Conservation (phyloP, 2,329 filamentous ascomycete species). For the Calonectria pseudoturangicola region DNA sequence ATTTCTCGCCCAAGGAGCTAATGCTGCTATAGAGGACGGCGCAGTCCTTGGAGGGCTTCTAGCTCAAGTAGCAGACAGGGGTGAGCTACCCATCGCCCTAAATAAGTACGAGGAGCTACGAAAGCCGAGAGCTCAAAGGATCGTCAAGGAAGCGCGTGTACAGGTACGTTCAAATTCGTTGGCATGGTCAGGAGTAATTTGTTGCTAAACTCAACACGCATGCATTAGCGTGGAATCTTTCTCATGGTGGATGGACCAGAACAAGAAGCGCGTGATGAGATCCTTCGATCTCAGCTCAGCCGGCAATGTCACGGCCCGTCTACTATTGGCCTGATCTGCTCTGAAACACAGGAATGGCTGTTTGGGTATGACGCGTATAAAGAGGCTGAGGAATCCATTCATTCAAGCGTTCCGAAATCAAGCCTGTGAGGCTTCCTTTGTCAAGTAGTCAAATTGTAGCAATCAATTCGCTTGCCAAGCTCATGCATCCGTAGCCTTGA, state of each 20-base stretch:
- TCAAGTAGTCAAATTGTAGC: background rate
- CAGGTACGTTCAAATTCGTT: background rate
- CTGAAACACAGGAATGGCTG: conserved; percentile 3
- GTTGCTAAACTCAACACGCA: background rate
- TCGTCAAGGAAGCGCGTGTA: background rate
- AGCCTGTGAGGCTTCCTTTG: background rate
- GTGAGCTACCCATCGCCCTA: background rate
- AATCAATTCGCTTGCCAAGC: too few relatives aligned
- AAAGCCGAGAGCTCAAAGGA: background rate
- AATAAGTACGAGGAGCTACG: background rate
- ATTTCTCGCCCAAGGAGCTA: background rate
- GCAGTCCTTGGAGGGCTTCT: background rate
- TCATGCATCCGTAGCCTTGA: too few relatives aligned
- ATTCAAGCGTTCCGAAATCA: background rate
- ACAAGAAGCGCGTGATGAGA: background rate
- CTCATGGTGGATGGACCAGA: background rate
- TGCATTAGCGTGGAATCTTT: background rate
- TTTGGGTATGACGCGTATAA: background rate
- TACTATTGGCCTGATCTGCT: background rate
- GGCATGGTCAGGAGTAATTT: background rate
- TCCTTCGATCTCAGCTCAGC: background rate
- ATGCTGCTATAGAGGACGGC: background rate
- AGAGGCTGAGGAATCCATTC: background rate
- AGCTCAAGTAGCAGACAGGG: background rate
- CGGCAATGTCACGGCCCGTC: background rate